Evolutionary conservation across 2,329 filamentous ascomycete genomes (phyloP), one percentile per base, ranked within the genome.

Genomic region (Phaeosphaeriaceae sp.): DNA sequence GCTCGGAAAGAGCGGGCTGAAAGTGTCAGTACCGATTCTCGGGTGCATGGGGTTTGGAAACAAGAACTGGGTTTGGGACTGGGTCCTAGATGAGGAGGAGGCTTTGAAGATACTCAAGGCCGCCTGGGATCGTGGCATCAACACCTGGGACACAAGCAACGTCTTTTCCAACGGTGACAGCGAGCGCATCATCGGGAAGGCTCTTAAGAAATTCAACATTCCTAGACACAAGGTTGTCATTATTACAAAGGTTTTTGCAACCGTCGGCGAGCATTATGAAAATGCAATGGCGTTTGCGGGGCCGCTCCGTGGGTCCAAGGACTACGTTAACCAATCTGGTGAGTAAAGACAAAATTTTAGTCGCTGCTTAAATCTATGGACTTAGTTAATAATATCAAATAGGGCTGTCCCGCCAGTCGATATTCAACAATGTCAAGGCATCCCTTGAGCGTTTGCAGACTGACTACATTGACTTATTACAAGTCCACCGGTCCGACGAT

Each of bases 141-240:
- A 86, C 53, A 87, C 84, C 8, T 82, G 79, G 79, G 80, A 82
- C 51, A 81, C 78, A 1, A 81, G 83, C 29, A 82, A 86, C 57
- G 72, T 79, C 42, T 85, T 86, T 74, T 83, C 80, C n/a, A 83
- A 89, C 66, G 87, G 87, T 15, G 72, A 68, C 3, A 86, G 82
- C 11, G 87, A 90, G 70, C 73, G 78, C 48, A 83, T 90, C 60
- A 80, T 90, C 51, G 87, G 79, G 50, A 87, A 86, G 67, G 86
- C 87, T 2, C 73, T 90, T 46, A 83, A 83, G 63, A 76, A 84
- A 50, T 88, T 84, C 76, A 74, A 79, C 34, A 88, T 90, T 59
- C 86, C 87, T 0, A 82, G 87, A 28, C 74, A 81, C 52, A 84
- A 84, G 54, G 75, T 90, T 38, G 81, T 88, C 18, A 83, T 90